Percentiles rank a stretch among this genome's conserved stretches.
phyloP scores from a whole-genome alignment of 1,284 basidiomycete genomes.

The Melampsora americana region DNA sequence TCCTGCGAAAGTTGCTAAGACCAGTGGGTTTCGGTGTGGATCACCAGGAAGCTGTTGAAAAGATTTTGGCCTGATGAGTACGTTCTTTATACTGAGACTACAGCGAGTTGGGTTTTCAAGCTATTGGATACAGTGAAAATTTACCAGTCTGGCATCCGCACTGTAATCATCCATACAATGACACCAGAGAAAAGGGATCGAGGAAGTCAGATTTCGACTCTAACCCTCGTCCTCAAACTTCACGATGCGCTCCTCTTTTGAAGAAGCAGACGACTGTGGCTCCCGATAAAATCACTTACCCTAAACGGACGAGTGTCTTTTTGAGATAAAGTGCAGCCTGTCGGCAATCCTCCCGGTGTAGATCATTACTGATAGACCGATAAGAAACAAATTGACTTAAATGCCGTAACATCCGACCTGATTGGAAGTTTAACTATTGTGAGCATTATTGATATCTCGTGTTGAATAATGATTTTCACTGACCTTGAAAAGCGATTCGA shows the following conservation, averaged over 20 bases:
- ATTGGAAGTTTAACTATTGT: background rate
- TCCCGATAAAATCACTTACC: constrained; percentile 13
- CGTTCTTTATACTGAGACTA: background rate
- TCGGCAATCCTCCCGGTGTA: constrained; percentile 72
- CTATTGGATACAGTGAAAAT: constrained; percentile 48
- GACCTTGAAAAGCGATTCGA: constrained; percentile 35
- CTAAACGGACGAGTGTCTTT: constrained; percentile 78
- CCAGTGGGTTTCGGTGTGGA: constrained; percentile 66
- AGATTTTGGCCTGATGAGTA: constrained; percentile 22
- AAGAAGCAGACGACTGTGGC: background rate
- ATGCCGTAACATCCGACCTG: constrained; percentile 59
- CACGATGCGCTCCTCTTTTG: background rate
- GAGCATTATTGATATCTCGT: background rate
- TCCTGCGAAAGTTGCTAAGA: constrained; percentile 77
- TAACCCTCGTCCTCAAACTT: background rate
- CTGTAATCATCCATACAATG: constrained; percentile 52
- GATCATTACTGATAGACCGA: constrained; percentile 72
- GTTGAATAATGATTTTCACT: background rate
- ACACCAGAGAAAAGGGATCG: no score
- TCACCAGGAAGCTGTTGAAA: constrained; percentile 56
- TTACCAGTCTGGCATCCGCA: constrained; percentile 69
- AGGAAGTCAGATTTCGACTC: background rate
- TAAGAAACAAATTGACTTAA: constrained; percentile 82
- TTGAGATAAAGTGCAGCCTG: constrained; percentile 86
- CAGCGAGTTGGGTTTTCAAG: background rate